Evolutionary conservation across 2,329 filamentous ascomycete species (phyloP).

Genomic region (Beauveria caledonica): DNA sequence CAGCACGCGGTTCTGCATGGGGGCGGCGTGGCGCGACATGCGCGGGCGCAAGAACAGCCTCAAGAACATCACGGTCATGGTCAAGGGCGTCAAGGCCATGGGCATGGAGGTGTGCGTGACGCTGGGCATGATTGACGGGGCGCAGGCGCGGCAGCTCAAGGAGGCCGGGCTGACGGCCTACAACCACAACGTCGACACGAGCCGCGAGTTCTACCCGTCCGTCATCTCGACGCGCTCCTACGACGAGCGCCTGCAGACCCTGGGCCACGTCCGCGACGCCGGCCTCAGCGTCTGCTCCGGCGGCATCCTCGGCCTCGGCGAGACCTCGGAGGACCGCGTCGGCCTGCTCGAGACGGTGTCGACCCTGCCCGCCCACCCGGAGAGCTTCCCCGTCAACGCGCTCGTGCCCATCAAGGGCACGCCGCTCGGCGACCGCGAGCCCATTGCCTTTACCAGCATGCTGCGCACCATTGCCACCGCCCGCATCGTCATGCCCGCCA

Average conservation of each 20-base stretch:
- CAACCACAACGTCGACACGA: conserved; percentile 92
- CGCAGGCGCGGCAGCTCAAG: conserved; percentile 75
- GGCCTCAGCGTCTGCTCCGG: conserved; percentile 88
- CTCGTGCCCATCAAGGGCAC: conserved; percentile 88
- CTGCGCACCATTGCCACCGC: conserved; percentile 79
- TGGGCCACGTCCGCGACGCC: conserved; percentile 72
- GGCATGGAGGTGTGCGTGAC: conserved; percentile 93
- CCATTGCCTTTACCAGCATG: conserved; percentile 69
- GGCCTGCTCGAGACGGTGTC: conserved; percentile 77
- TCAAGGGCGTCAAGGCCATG: conserved; percentile 68
- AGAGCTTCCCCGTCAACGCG: conserved; percentile 87
- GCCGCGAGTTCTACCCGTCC: conserved; percentile 77
- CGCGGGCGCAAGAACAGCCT: conserved; percentile 76
- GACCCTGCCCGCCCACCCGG: conserved; percentile 72
- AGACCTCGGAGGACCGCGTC: conserved; percentile 69
- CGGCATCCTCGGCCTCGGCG: conserved; percentile 78
- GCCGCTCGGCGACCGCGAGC: conserved; percentile 65
- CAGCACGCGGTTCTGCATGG: conserved; percentile 91
- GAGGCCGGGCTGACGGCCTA: conserved; percentile 81
- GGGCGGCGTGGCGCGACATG: conserved; percentile 91
- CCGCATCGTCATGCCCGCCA: conserved; percentile 71
- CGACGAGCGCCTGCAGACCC: conserved; percentile 75
- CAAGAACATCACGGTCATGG: conserved; percentile 80
- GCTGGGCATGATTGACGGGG: conserved; percentile 79
- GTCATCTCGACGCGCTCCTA: conserved; percentile 82